phyloP scores from a whole-genome alignment of 225 moss, liverwort and hornwort species.

The Marchantia polymorpha region DNA sequence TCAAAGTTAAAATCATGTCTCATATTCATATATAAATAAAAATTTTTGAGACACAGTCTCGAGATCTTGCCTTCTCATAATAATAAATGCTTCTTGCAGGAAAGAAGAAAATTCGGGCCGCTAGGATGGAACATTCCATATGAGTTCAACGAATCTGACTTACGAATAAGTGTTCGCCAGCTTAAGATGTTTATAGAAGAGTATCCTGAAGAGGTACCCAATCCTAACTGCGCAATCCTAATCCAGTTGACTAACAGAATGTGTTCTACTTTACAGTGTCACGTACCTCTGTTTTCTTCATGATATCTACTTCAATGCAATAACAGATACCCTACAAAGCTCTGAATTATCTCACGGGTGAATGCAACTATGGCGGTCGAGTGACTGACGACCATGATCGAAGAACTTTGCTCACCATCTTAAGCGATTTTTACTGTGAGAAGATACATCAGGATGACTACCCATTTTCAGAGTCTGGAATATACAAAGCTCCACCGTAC shows the following conservation, averaged over 20 bases:
- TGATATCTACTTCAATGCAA: neutral
- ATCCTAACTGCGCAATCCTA: no score
- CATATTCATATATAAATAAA: no score
- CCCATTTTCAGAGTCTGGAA: conserved; percentile 76
- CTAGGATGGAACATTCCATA: conserved; percentile 91
- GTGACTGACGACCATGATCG: conserved; percentile 93
- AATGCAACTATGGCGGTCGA: conserved; percentile 93
- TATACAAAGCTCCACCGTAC: conserved; percentile 63
- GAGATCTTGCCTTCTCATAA: no score
- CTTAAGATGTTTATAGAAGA: conserved; percentile 82
- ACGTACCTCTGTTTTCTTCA: no score
- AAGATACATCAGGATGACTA: conserved; percentile 50
- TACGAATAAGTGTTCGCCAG: conserved; percentile 75
- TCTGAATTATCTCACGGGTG: conserved; percentile 74
- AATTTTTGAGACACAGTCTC: no score
- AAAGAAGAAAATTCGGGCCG: conserved; percentile 77
- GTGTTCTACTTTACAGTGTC: no score
- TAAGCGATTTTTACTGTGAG: conserved; percentile 57
- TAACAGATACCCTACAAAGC: conserved; percentile 78
- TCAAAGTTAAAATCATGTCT: no score
- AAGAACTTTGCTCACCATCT: conserved; percentile 72
- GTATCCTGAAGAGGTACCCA: conserved; percentile 57
- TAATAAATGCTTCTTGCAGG: conserved; percentile 35
- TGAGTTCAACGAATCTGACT: conserved; percentile 88
- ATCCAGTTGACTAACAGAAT: no score